Evolutionary conservation across 2,329 filamentous ascomycete species (phyloP), one percentile per base, ranked within the genome.

Genomic region (Fusarium illudens): DNA sequence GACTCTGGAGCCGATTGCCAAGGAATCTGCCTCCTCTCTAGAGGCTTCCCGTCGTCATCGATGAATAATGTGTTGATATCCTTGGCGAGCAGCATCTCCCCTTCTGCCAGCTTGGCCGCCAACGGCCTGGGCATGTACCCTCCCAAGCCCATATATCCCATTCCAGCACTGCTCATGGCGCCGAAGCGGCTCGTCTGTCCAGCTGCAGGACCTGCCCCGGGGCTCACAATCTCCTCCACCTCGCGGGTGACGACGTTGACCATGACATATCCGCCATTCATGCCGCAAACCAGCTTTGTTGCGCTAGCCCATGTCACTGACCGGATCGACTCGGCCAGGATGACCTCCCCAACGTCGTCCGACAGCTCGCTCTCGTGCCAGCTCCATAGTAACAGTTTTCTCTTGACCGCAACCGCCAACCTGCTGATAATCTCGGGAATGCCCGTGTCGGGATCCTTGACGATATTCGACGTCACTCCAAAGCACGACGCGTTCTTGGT

Each of bases 61-160:
- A 97, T 92, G 77, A 99, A 99, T 54, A 97, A 82, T 1, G 94
- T 97, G 77, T 97, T 97, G 73, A 97, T 93, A 72, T 99, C 96
- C 78, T 97, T 97, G n/a, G 95, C 93, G n/a, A 99, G 84, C 61
- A 99, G 81, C 76, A 98, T 88, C 79, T 97, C 88, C 5, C 92
- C 92, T 67, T 96, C 92, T 3, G 89, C 87, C 12, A 99, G 84
- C 71, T 91, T 91, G 6, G 94, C 90, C 6, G 93, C 93, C 72
- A 99, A 84, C 7, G 96, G 96, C 75, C 93, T 96, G 2, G 96
- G 95, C 58, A 95, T 93, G 82, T 94, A 96, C 39, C 93, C 92
- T 51, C 93, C 94, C 76, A 98, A 90, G 1, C 95, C 95, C 87
- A 98, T 97, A 76, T 98, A 98, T 44, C 94, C 94, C 93, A 98